These are phyloP conservation scores for Mucor velutinosus DNA, from an alignment of 371 early-diverging fungal species.

Conservation along the genomic window DNA sequence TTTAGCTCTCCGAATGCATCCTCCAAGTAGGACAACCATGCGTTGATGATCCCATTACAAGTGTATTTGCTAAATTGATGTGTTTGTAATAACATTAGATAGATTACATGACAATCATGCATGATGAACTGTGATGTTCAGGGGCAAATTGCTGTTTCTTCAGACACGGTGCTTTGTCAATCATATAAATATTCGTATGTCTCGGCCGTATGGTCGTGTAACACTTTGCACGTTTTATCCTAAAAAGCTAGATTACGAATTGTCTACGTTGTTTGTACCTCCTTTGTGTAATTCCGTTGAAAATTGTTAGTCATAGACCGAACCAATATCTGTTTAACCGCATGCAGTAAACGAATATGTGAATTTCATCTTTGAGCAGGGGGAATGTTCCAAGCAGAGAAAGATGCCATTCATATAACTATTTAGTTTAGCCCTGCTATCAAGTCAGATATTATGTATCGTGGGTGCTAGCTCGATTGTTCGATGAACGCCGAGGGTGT, in stretches of 20 bases:
- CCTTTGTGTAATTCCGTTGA: background rate
- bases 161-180: background rate
- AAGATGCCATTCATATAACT: background rate
- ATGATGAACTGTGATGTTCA: background rate
- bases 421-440: background rate
- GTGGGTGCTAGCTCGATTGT: background rate
- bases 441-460: background rate
- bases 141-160: background rate
- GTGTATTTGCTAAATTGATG: background rate
- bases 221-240: slow-evolving; percentile 4
- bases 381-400: background rate
- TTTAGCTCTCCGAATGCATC: background rate
- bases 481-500: background rate
- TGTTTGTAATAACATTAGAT: background rate
- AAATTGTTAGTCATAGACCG: background rate
- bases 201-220: background rate
- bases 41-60: background rate
- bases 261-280: background rate
- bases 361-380: background rate
- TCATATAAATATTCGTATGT: background rate
- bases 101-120: background rate
- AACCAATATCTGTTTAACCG: background rate
- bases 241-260: background rate
- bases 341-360: background rate
- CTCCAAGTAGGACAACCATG: background rate